A percentile compares a stretch with the other conserved stretches of the same genome.
phyloP scores from a whole-genome alignment of 495 filamentous ascomycete species.

The Aspergillus campestris region DNA sequence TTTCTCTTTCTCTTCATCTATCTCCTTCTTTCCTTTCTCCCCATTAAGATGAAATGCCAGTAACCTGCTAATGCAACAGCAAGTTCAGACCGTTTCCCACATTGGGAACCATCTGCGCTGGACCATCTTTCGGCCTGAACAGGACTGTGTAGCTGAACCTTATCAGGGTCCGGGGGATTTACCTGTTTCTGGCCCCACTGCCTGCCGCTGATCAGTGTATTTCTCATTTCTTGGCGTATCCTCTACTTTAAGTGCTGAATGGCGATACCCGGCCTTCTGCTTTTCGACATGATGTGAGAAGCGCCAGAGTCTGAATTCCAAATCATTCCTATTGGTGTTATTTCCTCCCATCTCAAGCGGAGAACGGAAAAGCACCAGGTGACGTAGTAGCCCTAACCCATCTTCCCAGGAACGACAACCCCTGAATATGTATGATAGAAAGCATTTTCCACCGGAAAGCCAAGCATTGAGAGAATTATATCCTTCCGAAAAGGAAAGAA shows the following conservation, averaged over 20 bases:
- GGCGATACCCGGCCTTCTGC: constrained; percentile 1
- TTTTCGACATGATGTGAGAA: neutral
- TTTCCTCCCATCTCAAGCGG: too few species aligned
- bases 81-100: too few species aligned
- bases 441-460: too few species aligned
- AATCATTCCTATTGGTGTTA: neutral
- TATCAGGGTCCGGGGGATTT: constrained; percentile 14
- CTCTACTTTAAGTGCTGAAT: constrained; percentile 2
- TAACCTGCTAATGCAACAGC: too few species aligned
- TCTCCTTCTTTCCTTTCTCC: neutral
- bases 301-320: neutral
- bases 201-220: constrained; percentile 9
- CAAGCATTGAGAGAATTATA: too few species aligned
- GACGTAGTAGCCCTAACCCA: too few species aligned
- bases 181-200: constrained; percentile 1
- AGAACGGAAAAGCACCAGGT: too few species aligned
- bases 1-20: neutral
- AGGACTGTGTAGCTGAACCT: constrained; percentile 4
- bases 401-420: too few species aligned
- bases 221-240: constrained; percentile 8
- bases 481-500: too few species aligned
- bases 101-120: too few species aligned
- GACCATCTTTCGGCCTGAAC: constrained; percentile 4
- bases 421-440: too few species aligned
- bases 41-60: neutral